These are phyloP conservation scores for Lablab purpureus DNA, from an alignment of 306 rosid species.

Conservation along the genomic window DNA sequence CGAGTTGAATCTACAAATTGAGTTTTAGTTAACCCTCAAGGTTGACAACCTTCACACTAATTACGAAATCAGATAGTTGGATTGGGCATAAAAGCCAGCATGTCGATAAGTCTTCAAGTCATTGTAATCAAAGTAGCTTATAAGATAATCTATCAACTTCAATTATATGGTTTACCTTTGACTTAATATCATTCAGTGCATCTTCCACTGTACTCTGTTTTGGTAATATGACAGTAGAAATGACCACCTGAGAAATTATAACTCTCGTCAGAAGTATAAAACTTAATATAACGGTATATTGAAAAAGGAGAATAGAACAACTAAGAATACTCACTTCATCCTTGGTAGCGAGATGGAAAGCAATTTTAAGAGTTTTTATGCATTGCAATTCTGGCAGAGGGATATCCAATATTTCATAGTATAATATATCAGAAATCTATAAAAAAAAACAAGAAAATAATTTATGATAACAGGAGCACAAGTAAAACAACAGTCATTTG, in stretches of 20 bases:
- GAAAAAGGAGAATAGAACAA: neutral
- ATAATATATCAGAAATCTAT: constrained; percentile 7
- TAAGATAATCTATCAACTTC: neutral
- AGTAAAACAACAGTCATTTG: neutral
- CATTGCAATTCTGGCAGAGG: constrained; percentile 90
- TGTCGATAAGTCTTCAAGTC: neutral
- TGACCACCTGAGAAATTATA: neutral
- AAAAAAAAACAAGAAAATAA: neutral
- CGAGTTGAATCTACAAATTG: too few species aligned
- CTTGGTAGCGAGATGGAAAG: constrained; percentile 78
- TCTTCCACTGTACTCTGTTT: constrained; percentile 3
- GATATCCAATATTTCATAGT: constrained; percentile 44
- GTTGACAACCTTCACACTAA: too few species aligned
- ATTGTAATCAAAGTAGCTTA: neutral
- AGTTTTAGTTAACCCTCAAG: too few species aligned
- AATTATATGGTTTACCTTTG: constrained; percentile 3
- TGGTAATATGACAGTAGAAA: neutral
- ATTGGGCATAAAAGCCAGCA: neutral
- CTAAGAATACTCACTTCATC: constrained; percentile 68
- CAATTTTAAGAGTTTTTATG: constrained; percentile 79
- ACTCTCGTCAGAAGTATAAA: neutral
- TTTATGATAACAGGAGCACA: neutral
- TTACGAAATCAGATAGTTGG: neutral
- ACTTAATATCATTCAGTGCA: neutral
- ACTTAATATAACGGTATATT: neutral